Base-by-base conservation (phyloP, 768 basidiomycete genomes). In the Tulasnella calospora region DNA sequence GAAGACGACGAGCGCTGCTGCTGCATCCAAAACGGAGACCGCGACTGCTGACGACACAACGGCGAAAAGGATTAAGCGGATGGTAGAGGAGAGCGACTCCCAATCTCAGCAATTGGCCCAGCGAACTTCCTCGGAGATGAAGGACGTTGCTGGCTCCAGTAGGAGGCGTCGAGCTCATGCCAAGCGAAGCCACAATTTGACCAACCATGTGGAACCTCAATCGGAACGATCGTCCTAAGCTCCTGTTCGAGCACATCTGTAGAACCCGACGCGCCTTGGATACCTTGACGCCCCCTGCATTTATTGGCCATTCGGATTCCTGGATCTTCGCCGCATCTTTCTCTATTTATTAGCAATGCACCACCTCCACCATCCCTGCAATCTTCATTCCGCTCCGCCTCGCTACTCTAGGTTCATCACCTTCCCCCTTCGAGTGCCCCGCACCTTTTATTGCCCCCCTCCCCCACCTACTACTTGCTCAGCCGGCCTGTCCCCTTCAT, bases 1-100 rank as follows among this genome's bases (percentile, higher is more conserved):
- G 27, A 74, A 44, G 30, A 74, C 73, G 23, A 55, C 44, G 36
- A 73, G 46, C 40, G 71, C 71, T 47, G 71, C 71, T 40, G 71
- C 71, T 19, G 71, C 71, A 41, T 40, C 30, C 27, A 33, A 67
- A 35, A 67, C 61, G 27, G 27, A 27, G 30, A 15, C 61, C 27
- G 61, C 61, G 27, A 51, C 51, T 23, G 61, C 27, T 7, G 12
- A 27, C 12, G 33, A 67, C 33, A 30, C 4, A 3, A 67, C 61
- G 61, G 61, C 61, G 33, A 67, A 67, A 35, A 27, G 61, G 61
- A 67, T 67, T 27, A 67, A 33, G 61, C 27, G 61, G 61, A 67
- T 67, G 61, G 61, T 67, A 67, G 61, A 33, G 35, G 61, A 67
- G 35, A 13, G 23, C 51, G 51, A 51, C 51, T 23, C 61, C 33